A percentile compares a stretch with the other conserved stretches of the same genome.
Evolutionary conservation across 1,284 basidiomycete genomes (phyloP).

Genomic region (Cystobasidium slooffiae): DNA sequence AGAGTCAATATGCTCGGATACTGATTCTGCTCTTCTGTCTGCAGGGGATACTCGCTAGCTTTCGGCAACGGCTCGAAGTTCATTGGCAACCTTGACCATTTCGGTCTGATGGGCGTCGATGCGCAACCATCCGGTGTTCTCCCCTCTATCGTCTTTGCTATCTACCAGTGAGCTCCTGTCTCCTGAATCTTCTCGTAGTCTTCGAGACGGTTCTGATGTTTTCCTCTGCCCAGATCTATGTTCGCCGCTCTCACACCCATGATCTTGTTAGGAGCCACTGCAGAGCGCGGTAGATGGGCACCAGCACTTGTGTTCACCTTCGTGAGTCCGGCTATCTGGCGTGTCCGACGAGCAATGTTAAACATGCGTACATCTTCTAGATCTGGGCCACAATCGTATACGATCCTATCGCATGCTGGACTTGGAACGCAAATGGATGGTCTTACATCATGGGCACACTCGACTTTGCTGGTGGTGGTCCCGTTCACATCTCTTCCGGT

Average conservation of each 20-base stretch:
- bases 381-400: slow-evolving; percentile 50
- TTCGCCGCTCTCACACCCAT: slow-evolving; percentile 70
- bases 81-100: slow-evolving; percentile 72
- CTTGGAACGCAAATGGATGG: slow-evolving; percentile 46
- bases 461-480: slow-evolving; percentile 59
- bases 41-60: slow-evolving; percentile 54
- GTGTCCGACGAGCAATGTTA: background rate
- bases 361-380: background rate
- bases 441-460: slow-evolving; percentile 54
- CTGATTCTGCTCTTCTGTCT: slow-evolving; percentile 47
- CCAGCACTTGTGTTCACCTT: slow-evolving; percentile 88
- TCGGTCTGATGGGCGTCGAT: slow-evolving; percentile 69
- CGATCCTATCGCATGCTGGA: slow-evolving; percentile 50
- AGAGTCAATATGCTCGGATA: background rate
- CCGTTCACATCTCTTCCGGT: slow-evolving; percentile 59
- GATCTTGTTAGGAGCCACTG: slow-evolving; percentile 76
- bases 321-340: slow-evolving; percentile 38
- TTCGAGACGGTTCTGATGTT: background rate
- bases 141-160: slow-evolving; percentile 75
- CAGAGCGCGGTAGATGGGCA: slow-evolving; percentile 83
- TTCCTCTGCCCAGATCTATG: slow-evolving; percentile 63
- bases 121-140: slow-evolving; percentile 64
- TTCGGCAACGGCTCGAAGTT: slow-evolving; percentile 66
- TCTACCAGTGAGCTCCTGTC: slow-evolving; percentile 67
- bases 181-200: background rate